phyloP scores from a whole-genome alignment of 1,139 yeast species.

The Chernovozyma aurita region DNA sequence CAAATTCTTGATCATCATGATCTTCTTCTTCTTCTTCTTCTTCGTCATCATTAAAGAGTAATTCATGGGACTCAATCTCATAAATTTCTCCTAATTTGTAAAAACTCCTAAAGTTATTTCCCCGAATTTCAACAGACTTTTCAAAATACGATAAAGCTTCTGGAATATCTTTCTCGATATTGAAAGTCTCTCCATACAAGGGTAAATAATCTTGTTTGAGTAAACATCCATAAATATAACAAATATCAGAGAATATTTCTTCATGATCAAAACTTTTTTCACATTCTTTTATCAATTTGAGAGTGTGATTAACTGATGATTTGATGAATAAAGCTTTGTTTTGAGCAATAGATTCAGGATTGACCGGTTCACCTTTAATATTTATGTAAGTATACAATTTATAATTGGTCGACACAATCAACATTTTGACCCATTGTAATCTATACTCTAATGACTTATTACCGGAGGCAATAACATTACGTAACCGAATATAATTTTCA shows the following conservation, averaged over 20 bases:
- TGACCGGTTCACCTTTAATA: conserved; percentile 41
- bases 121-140: conserved; percentile 29
- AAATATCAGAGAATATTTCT: conserved; percentile 25
- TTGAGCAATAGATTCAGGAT: conserved; percentile 24
- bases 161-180: conserved; percentile 26
- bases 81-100: conserved; percentile 40
- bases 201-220: conserved; percentile 32
- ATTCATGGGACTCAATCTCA: conserved; percentile 26
- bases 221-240: conserved; percentile 37
- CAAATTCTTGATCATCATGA: conserved; percentile 28
- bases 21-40: conserved; percentile 8
- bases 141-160: conserved; percentile 31
- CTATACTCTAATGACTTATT: conserved; percentile 42
- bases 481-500: conserved; percentile 31
- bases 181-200: conserved; percentile 35
- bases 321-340: conserved; percentile 38
- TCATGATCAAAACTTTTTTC: conserved; percentile 23
- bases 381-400: conserved; percentile 39
- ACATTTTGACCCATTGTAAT: conserved; percentile 43
- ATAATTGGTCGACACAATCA: conserved; percentile 38
- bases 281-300: conserved; percentile 34
- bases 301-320: conserved; percentile 37
- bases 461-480: conserved; percentile 39
- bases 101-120: conserved; percentile 30
- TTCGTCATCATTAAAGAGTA: not conserved